Evolutionary conservation across 306 rosid genomes (phyloP), one percentile per base, ranked within the genome.

Genomic region (Dryas alaskensis): DNA sequence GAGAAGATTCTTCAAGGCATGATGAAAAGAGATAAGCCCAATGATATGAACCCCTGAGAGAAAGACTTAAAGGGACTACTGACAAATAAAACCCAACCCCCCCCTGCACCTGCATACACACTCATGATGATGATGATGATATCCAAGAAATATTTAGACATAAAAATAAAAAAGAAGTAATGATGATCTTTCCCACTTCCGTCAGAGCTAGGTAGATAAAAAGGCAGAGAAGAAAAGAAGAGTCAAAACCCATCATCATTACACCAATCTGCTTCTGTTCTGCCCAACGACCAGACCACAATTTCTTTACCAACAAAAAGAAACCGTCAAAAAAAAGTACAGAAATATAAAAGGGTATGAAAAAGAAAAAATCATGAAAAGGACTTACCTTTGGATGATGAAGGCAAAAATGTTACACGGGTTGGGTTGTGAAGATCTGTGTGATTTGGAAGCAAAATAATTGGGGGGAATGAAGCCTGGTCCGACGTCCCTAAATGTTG

Each of bases 401-500:
- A 17, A 12, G 39, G 19, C 72, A 62, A 64, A 4, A 44, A 12
- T 5, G 7, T 8, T 13, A 44, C 6, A 11, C 37, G 44, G 37
- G 47, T 11, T 4, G 47, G 37, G 47, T 11, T 4, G 47, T 37
- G 45, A 47, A 57, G 75, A 59, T 62, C 49, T 6, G 78, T 2
- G 17, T 11, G 42, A 19, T 43, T 37, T 17, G 66, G 85, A 85
- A 82, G 83, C 80, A 31, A 31, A 57, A 71, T 53, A 82, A 82
- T 82, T 85, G 89, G 85, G 89, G 89, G 89, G 89, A 85, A 85
- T 85, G 89, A 85, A 85, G 89, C 89, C 89, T 85, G 89, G 89
- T 85, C 89, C 89, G 89, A 85, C 73, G 87, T 78, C 85, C 60
- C 78, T 79, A 76, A 54, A 60, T 73, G 48, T 12, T 17, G 11